Evolutionary conservation across 2,329 filamentous ascomycete species (phyloP).

Genomic region (Pyricularia grisea): DNA sequence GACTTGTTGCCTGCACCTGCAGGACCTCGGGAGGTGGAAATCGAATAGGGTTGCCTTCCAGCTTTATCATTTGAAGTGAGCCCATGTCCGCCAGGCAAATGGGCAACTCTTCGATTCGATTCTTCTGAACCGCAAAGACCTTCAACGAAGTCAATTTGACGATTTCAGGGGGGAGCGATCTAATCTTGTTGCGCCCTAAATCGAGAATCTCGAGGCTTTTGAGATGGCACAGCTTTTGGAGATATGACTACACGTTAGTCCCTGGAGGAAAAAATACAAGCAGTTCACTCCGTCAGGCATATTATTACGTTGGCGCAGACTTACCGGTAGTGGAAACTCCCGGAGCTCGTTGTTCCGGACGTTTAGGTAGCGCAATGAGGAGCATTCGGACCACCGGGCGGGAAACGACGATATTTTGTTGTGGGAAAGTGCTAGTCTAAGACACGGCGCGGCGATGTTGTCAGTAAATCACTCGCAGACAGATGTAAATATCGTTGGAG

Average conservation of each 20-base stretch:
- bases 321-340: slow-evolving; percentile 49
- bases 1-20: slow-evolving; percentile 45
- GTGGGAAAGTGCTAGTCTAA: slow-evolving; percentile 70
- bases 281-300: background rate
- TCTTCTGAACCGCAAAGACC: slow-evolving; percentile 79
- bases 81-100: slow-evolving; percentile 81
- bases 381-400: slow-evolving; percentile 63
- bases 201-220: slow-evolving; percentile 87
- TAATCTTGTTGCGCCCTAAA: slow-evolving; percentile 79
- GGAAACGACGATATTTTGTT: slow-evolving; percentile 66
- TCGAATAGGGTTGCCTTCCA: slow-evolving; percentile 77
- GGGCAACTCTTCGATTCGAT: slow-evolving; percentile 77
- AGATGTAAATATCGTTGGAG: background rate
- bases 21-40: slow-evolving; percentile 68
- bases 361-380: slow-evolving; percentile 70
- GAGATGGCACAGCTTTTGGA: slow-evolving; percentile 67
- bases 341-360: slow-evolving; percentile 66
- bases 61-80: slow-evolving; percentile 79
- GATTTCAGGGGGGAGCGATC: slow-evolving; percentile 68
- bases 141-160: slow-evolving; percentile 75
- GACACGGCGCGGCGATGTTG: slow-evolving; percentile 7
- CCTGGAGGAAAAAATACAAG: background rate
- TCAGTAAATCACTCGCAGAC: slow-evolving; percentile 10
- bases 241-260: slow-evolving; percentile 7
- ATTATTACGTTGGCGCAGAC: slow-evolving; percentile 12